These are phyloP conservation scores for Cystobasidium ongulense DNA, from an alignment of 768 basidiomycete genomes.

Conservation along the genomic window DNA sequence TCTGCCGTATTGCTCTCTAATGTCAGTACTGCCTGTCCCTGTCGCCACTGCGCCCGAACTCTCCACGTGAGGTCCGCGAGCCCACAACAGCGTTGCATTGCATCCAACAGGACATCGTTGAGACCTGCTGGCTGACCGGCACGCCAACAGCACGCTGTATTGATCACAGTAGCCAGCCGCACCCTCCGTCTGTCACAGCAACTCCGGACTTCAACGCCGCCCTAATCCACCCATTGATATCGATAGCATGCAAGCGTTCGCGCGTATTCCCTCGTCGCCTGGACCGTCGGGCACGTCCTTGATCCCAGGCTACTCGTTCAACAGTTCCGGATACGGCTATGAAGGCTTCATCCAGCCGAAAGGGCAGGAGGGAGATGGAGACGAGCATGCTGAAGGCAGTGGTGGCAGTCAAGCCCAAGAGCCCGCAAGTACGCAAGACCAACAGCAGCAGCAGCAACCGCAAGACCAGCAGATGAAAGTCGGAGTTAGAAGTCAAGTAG, in stretches of 20 bases:
- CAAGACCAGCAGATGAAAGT: constrained; percentile 5
- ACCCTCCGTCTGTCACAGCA: no score
- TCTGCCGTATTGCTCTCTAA: no score
- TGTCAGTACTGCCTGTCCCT: no score
- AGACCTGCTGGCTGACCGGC: no score
- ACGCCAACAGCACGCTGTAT: no score
- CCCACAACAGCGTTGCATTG: no score
- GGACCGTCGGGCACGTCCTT: not conserved
- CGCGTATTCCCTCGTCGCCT: constrained; percentile 5
- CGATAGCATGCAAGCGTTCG: constrained; percentile 19
- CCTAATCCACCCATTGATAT: not conserved
- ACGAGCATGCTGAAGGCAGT: constrained; percentile 1
- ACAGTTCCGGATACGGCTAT: constrained; percentile 14
- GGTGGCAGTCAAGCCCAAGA: not conserved
- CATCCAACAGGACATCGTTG: no score
- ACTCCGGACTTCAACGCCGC: no score
- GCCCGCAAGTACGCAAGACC: not conserved
- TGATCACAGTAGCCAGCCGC: no score
- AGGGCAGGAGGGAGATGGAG: not conserved
- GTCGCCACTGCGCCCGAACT: no score
- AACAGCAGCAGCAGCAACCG: not conserved
- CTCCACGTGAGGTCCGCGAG: no score
- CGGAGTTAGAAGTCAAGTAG: not conserved
- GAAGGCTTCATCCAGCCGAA: constrained; percentile 9
- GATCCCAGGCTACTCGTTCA: constrained; percentile 31